Base-by-base conservation (phyloP, 2,329 filamentous ascomycete species). In the Dothistroma septosporum region DNA sequence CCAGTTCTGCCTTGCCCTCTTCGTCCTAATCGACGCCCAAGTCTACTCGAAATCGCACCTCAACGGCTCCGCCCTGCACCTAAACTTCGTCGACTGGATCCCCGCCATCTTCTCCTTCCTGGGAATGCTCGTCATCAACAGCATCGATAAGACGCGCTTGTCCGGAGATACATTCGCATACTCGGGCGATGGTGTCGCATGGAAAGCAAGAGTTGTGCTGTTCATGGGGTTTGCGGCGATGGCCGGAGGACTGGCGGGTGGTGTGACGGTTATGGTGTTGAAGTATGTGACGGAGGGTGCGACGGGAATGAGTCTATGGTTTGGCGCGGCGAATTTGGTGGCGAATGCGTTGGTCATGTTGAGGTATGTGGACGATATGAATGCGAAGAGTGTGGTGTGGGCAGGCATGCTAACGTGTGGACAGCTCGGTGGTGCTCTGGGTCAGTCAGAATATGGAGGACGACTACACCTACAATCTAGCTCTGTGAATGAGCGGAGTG, bases 71-170 rank as follows among this genome's bases (percentile, higher is more conserved):
- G 74, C 80, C 61, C 72, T 73, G 64, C 85, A 88, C 75, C 81
- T 89, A 71, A 87, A 83, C 73, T 88, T 89, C 74, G 81, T 88
- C 66, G 86, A 89, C 77, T 89, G 86, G 86, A 86, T 89, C 67
- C 87, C 86, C 3, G 82, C 83, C 62, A 89, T 89, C 76, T 89
- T 87, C 79, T 87, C 83, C 48, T 80, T 84, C 62, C 79, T 89
- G 33, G 86, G 86, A 62, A 88, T 89, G 86, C 80, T 89, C 55
- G 85, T 89, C 68, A 88, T 89, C 79, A 89, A 89, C 75, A 85
- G 81, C 63, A 88, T 89, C 70, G 86, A 89, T 70, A 89, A 89
- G 76, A 82, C 84, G 28, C 79, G 85, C 46, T 74, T 89, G 59
- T 82, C 80, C 44, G 85, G 83, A 35, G 86, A 89, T 71, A 84